These are phyloP conservation scores for Glonium stellatum DNA, from an alignment of 495 filamentous ascomycete genomes.

Conservation along the genomic window DNA sequence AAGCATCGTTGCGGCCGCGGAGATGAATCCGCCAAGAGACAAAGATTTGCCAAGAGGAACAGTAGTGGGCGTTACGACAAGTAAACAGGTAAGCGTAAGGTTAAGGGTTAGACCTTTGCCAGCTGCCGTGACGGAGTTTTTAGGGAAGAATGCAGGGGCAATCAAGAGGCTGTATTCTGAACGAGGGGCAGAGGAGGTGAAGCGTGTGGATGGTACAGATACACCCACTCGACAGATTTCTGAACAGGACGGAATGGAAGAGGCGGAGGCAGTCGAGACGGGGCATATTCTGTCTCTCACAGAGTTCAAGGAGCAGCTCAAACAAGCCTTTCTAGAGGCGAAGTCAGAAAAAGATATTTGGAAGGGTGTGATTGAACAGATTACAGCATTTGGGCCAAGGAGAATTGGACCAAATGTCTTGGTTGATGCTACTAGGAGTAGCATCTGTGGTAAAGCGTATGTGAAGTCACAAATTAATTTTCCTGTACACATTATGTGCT, in stretches of 20 bases:
- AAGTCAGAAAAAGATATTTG: slow-evolving; percentile 65
- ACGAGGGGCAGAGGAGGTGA: slow-evolving; percentile 42
- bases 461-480: slow-evolving; percentile 24
- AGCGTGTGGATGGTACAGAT: slow-evolving; percentile 20
- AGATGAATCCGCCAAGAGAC: slow-evolving; percentile 85
- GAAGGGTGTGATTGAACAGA: slow-evolving; percentile 69
- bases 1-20: slow-evolving; percentile 73
- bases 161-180: slow-evolving; percentile 76
- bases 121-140: slow-evolving; percentile 69
- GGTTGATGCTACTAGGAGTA: slow-evolving; percentile 70
- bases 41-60: slow-evolving; percentile 83
- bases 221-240: slow-evolving; percentile 1
- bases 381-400: slow-evolving; percentile 82
- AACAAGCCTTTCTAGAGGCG: slow-evolving; percentile 56
- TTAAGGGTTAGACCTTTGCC: slow-evolving; percentile 79
- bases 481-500: not conserved
- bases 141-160: slow-evolving; percentile 67
- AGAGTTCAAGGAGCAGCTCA: slow-evolving; percentile 70
- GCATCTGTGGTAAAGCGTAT: slow-evolving; percentile 69
- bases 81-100: slow-evolving; percentile 74
- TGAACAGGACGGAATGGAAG: slow-evolving; percentile 33
- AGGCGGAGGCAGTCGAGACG: slow-evolving; percentile 41
- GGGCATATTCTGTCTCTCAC: slow-evolving; percentile 55
- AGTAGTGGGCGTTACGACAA: slow-evolving; percentile 65
- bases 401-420: slow-evolving; percentile 83